Conservation (phyloP, 1,284 basidiomycete genomes). For the Pseudozyma thailandica region DNA sequence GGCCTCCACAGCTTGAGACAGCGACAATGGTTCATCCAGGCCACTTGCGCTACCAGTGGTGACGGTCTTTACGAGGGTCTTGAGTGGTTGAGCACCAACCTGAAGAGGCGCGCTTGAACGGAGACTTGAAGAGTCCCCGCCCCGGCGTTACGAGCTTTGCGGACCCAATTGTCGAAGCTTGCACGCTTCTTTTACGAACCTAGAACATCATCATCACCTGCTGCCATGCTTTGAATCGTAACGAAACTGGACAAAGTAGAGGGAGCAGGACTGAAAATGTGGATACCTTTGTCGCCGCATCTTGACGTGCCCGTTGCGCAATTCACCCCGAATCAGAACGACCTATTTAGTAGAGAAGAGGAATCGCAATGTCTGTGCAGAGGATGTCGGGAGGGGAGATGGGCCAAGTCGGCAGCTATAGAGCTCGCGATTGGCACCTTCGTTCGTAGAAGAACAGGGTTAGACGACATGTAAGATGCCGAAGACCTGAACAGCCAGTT, state of each 20-base stretch:
- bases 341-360: conserved; percentile 4
- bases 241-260: conserved; percentile 19
- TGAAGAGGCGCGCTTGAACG: conserved; percentile 80
- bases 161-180: not conserved
- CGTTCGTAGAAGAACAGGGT: no score
- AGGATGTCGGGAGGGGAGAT: not conserved
- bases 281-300: conserved; percentile 32
- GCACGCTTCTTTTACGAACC: conserved; percentile 20
- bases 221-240: conserved; percentile 25
- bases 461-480: no score
- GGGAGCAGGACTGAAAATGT: conserved; percentile 50
- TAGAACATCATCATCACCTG: conserved; percentile 35
- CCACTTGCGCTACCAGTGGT: conserved; percentile 97
- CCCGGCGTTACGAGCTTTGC: not conserved
- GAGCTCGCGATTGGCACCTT: no score
- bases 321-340: conserved; percentile 41
- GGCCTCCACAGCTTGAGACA: conserved; percentile 96
- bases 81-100: conserved; percentile 79
- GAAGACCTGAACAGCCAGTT: no score
- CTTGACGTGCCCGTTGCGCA: conserved; percentile 24
- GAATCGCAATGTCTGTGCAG: not conserved
- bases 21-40: conserved; percentile 90
- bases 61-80: conserved; percentile 97
- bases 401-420: no score
- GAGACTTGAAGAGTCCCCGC: conserved; percentile 16